Conservation (phyloP, 2,329 filamentous ascomycete species). For the Ophiostoma quercus region DNA sequence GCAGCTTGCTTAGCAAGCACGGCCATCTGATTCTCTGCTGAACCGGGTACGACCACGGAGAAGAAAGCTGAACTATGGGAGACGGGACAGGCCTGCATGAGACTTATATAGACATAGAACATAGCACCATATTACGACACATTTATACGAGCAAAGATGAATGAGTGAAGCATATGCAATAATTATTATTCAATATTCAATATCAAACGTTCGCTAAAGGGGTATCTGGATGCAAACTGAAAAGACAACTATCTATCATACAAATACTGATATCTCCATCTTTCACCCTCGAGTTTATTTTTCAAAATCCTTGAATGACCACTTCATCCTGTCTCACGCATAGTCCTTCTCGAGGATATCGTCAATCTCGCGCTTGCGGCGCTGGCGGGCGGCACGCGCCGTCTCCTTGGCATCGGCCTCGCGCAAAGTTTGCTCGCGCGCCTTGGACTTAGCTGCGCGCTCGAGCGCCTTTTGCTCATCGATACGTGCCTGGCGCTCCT, state of each 20-base stretch:
- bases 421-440: conserved; percentile 5
- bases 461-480: conserved; percentile 17
- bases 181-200: background rate
- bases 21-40: background rate
- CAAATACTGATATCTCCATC: background rate
- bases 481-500: conserved; percentile 21
- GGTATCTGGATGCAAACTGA: conserved; percentile 3
- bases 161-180: background rate
- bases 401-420: background rate
- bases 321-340: background rate
- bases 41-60: background rate
- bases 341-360: background rate
- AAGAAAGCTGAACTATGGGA: background rate
- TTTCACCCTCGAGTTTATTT: background rate
- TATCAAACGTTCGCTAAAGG: background rate
- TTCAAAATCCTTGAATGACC: background rate
- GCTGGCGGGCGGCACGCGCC: conserved; percentile 8
- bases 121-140: background rate
- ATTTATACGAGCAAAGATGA: background rate
- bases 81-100: background rate
- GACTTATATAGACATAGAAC: conserved; percentile 9
- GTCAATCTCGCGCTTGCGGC: conserved; percentile 20
- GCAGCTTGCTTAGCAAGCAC: conserved; percentile 7
- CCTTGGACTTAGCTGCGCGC: conserved; percentile 17
- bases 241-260: background rate